Base-by-base conservation (phyloP, 768 basidiomycete genomes). In the Hericium rajendrae region DNA sequence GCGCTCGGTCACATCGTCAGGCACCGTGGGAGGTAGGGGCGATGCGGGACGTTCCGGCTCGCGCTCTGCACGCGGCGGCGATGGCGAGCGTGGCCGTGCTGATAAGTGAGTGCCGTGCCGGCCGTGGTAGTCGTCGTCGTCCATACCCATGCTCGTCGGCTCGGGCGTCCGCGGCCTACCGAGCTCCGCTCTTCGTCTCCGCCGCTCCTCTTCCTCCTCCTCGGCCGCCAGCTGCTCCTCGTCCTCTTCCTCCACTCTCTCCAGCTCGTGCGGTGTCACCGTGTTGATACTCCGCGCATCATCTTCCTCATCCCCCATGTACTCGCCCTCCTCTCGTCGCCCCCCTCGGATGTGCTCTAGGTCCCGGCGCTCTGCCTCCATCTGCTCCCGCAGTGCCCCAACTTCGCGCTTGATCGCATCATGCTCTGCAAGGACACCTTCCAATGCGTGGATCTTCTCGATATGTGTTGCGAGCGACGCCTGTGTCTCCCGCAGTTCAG, bases 401-500 rank as follows among this genome's bases (percentile, higher is more conserved):
- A 98, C 83, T 64, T 98, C 94, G 28, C 76, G 74, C 69, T 87
- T 87, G 66, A 97, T 81, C 8, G 73, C 74, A 57, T 97, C 93
- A 62, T 97, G 92, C 71, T 97, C 93, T 1, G 78, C 77, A 40
- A 95, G 75, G 60, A 90, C 80, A 32, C 77, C 80, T 65, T 97
- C 95, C 40, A 99, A 74, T 24, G 85, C 83, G 41, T 85, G 82
- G 53, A 94, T 86, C 69, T 84, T 91, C 60, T 93, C 89, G 41
- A 91, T 79, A 64, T 97, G 92, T 15, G 71, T 75, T 2, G 85
- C 78, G 12, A 98, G 78, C 0, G 85, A 85, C 0, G 76, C 69
- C 65, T 95, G 94, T 0, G 94, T 97, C 43, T 93, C 90, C 48
- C 79, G 79, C 13, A 98, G 78, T 68, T 97, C 91, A 10, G 77